Percentiles rank a stretch among this genome's conserved stretches.
Evolutionary conservation across 2,329 filamentous ascomycete genomes (phyloP).

Genomic region (Aureobasidium sp.): DNA sequence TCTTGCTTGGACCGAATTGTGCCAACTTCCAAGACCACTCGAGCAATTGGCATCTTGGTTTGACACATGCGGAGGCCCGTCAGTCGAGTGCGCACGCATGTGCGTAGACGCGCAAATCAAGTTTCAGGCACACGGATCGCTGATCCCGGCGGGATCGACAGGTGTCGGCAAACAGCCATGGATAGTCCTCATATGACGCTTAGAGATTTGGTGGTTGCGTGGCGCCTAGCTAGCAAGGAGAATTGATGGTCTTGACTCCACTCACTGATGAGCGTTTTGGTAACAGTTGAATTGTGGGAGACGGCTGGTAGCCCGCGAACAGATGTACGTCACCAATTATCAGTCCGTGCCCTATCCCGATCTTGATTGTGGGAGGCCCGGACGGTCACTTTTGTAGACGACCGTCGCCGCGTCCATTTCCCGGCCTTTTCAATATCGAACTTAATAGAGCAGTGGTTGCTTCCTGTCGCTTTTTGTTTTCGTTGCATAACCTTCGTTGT

Average conservation of each 20-base stretch:
- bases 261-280: not conserved
- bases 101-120: constrained; percentile 4
- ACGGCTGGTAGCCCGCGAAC: not conserved
- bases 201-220: not conserved
- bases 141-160: constrained; percentile 2
- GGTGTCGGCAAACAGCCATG: not conserved
- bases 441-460: constrained; percentile 9
- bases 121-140: constrained; percentile 5
- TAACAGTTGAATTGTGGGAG: not conserved
- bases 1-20: constrained; percentile 3
- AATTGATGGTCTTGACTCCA: constrained; percentile 2
- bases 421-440: not conserved
- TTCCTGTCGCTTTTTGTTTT: constrained; percentile 11
- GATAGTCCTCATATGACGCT: not conserved
- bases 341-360: constrained; percentile 2
- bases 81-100: not conserved
- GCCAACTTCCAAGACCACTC: constrained; percentile 1
- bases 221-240: constrained; percentile 10
- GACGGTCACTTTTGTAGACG: not conserved
- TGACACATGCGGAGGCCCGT: constrained; percentile 2
- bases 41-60: not conserved
- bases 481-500: not conserved
- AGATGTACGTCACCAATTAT: not conserved
- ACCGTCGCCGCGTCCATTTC: not conserved
- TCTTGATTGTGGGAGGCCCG: constrained; percentile 1